Percentiles rank a stretch among this genome's conserved stretches.
phyloP scores from a whole-genome alignment of 2,329 filamentous ascomycete species.

The Capronia americana region DNA sequence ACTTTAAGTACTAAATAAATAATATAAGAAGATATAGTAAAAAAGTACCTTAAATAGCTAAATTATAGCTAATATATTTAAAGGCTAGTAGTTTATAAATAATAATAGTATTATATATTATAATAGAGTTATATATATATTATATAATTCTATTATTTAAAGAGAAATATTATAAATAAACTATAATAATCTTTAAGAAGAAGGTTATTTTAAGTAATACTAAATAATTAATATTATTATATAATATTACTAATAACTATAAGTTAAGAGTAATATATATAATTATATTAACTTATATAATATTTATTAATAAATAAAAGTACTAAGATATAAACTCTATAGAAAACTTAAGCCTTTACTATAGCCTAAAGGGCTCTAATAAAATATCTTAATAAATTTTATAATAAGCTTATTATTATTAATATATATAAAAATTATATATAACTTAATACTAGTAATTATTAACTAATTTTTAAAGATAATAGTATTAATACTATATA shows the following conservation, averaged over 20 bases:
- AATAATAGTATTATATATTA: not conserved
- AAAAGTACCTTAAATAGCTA: not conserved
- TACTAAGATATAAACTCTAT: not conserved
- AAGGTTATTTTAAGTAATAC: not conserved
- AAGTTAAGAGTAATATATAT: not conserved
- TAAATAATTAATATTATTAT: not conserved
- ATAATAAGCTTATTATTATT: not conserved
- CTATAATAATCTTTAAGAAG: not conserved
- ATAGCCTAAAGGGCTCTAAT: not conserved
- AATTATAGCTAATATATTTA: not conserved
- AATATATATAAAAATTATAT: not conserved
- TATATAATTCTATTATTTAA: not conserved
- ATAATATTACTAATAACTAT: not conserved
- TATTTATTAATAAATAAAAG: constrained; percentile 8
- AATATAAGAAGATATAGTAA: not conserved
- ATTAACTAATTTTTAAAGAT: too few species aligned
- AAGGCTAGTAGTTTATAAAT: not conserved
- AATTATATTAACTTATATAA: constrained; percentile 4
- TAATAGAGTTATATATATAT: not conserved
- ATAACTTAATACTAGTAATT: not conserved
- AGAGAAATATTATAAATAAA: not conserved
- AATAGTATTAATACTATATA: not conserved
- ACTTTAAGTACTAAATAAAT: not conserved
- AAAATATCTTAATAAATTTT: not conserved
- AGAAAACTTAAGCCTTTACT: not conserved